Base-by-base conservation (phyloP, 2,329 filamentous ascomycete genomes). In the Ophiocordyceps robertsii region DNA sequence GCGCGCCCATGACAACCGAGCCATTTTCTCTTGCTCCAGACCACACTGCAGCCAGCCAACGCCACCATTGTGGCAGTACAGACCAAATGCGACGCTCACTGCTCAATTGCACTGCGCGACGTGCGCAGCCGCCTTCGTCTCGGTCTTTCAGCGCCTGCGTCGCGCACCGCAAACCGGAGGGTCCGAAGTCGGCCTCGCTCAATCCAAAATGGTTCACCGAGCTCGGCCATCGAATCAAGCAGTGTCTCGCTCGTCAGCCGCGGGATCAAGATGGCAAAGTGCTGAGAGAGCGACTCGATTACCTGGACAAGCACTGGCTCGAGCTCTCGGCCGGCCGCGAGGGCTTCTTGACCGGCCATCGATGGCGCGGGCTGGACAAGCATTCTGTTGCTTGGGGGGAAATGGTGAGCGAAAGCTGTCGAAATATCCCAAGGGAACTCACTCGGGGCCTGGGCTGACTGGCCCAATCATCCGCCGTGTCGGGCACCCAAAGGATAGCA, bases 341-440 rank as follows among this genome's bases (percentile, higher is more conserved):
- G 53, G 85, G 86, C 0, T 93, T 79, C 57, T 60, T 92, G 48
- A 84, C 80, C 0, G 72, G 68, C 11, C 44, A 45, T 36, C 67
- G 70, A 45, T 70, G 73, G 50, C 68, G 77, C 40, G 75, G 84
- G 0, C 56, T 90, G 30, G 75, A 77, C 48, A 66, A 71, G 42
- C 79, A 85, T 46, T 69, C 72, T 49, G 80, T 93, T 21, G 78
- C 77, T 0, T 93, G 85, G 86, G 88, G 87, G 29, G 87, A 95
- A 59, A 86, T 88, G 82, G 84, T 86, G 64, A 61, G 66, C 50
- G 59, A 4, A 30, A 13, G 13, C 19, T 11, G 5, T 32, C 12
- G 12, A 8, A 2, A 7, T 27, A 6, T 9, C 6, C n/a, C 9
- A 2, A 6, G 6, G 24, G 24, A 9, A 6, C 24, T 27, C 24